Base-by-base conservation (phyloP, 179 eudicot species). In the Camellia oleifera region DNA sequence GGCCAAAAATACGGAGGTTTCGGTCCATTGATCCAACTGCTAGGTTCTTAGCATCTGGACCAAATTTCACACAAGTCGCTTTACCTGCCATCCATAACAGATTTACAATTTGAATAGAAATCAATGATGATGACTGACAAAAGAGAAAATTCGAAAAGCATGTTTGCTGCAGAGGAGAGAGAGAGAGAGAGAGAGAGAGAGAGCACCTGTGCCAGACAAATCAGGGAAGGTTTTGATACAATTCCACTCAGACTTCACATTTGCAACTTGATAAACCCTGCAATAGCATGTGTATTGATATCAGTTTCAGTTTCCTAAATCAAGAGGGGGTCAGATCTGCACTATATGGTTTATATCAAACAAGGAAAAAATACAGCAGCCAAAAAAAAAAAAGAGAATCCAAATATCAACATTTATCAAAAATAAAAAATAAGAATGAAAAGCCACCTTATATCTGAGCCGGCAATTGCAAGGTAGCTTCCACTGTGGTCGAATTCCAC, bases 401-500 rank as follows among this genome's bases (percentile, higher is more conserved):
- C 17, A 58, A 44, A 72, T 57, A 10, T 57, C 61, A 69, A 46
- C 32, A 26, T 26, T 26, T 26, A 52, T 61, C 46, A 20, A 45
- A 82, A 48, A 69, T 53, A 44, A 26, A 26, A 26, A 12, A 17
- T 32, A 61, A n/a, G 13, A 52, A 58, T 76, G 15, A 75, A 32
- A 83, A 17, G 54, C 84, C 53, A 95, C 98, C 97, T 87, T 73
- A 90, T 90, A 81, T 95, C 97, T 75, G 97, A 83, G 67, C 98
- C 94, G 68, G 93, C 97, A 68, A 93, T 77, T 4, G 97, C 93
- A 84, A 95, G 97, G 81, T 95, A 95, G 78, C 90, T 95, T 81
- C 98, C 98, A 82, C 97, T 95, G 61, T 90, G 97, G 85, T 95
- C 98, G 60, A 95, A 95, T 76, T 89, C 96, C 85, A 95, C 97